phyloP scores from a whole-genome alignment of 352 stramenopile genomes.

The Lagenidium sp. region DNA sequence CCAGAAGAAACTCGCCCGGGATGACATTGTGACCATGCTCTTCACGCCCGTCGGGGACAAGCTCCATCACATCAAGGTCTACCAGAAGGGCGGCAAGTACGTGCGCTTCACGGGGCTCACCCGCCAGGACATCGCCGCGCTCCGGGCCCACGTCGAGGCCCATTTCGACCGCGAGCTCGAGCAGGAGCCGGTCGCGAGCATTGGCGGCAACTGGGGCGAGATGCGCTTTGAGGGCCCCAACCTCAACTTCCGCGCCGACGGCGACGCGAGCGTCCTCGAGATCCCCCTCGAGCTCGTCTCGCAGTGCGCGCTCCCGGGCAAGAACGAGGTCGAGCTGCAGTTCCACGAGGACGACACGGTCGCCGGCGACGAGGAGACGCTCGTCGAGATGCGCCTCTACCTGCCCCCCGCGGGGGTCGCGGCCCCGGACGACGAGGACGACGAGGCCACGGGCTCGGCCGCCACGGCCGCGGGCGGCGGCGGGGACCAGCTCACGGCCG shows the following conservation, averaged over 20 bases:
- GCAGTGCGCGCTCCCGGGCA: slow-evolving; percentile 90
- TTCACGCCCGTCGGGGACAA: slow-evolving; percentile 74
- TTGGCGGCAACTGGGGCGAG: slow-evolving; percentile 90
- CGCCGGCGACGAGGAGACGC: slow-evolving; percentile 89
- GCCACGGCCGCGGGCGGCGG: slow-evolving; percentile 20
- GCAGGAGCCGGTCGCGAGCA: slow-evolving; percentile 81
- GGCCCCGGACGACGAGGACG: slow-evolving; percentile 39
- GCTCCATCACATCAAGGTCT: slow-evolving; percentile 79
- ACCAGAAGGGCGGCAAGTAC: slow-evolving; percentile 78
- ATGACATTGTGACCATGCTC: slow-evolving; percentile 83
- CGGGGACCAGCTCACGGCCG: slow-evolving; percentile 48
- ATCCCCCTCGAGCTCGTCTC: slow-evolving; percentile 70
- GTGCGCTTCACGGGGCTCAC: slow-evolving; percentile 81
- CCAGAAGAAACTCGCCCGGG: slow-evolving; percentile 81
- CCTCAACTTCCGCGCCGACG: slow-evolving; percentile 71
- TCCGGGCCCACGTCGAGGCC: slow-evolving; percentile 60
- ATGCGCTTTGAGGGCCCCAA: slow-evolving; percentile 90
- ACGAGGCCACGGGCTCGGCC: slow-evolving; percentile 24
- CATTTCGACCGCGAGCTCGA: slow-evolving; percentile 87
- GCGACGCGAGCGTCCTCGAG: slow-evolving; percentile 63
- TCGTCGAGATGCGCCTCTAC: slow-evolving; percentile 96
- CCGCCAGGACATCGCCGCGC: slow-evolving; percentile 42
- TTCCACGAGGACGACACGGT: slow-evolving; percentile 97
- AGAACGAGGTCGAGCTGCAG: slow-evolving; percentile 99
- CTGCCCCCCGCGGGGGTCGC: slow-evolving; percentile 61